A percentile compares a stretch with the other conserved stretches of the same genome.
These are phyloP conservation scores for Parachaetomium inaequale DNA, from an alignment of 495 filamentous ascomycete species.

Conservation along the genomic window DNA sequence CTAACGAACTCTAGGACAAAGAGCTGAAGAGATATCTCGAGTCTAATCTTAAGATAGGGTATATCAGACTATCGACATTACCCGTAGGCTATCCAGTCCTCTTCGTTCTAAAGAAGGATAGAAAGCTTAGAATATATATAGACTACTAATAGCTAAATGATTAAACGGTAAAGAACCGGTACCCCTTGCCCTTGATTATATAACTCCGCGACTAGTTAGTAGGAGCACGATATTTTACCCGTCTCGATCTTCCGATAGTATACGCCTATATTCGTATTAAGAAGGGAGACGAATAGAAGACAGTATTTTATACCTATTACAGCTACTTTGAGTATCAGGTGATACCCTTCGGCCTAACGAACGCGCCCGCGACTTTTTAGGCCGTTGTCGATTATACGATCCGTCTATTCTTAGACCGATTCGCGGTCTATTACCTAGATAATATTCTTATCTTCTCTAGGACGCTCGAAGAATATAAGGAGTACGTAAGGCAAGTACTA, in stretches of 20 bases:
- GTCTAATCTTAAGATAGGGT: neutral
- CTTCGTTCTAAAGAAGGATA: slow-evolving; percentile 11
- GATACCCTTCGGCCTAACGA: neutral
- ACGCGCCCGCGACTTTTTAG: neutral
- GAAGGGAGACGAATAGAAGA: slow-evolving; percentile 15
- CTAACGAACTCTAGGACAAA: neutral
- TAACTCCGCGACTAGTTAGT: neutral
- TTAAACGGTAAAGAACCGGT: slow-evolving; percentile 11
- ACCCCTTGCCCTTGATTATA: slow-evolving; percentile 5
- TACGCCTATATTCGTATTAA: slow-evolving; percentile 8
- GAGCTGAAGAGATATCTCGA: slow-evolving; percentile 5
- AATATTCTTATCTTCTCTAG: slow-evolving; percentile 6
- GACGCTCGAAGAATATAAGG: slow-evolving; percentile 3
- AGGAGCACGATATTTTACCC: neutral
- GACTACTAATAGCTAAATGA: slow-evolving; percentile 8
- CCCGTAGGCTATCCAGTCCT: slow-evolving; percentile 5
- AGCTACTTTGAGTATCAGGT: slow-evolving; percentile 9
- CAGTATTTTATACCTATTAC: neutral
- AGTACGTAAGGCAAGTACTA: neutral
- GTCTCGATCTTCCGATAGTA: neutral
- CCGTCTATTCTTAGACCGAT: no score
- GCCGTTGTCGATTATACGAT: slow-evolving; percentile 5
- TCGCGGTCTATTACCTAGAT: neutral
- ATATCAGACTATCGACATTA: neutral
- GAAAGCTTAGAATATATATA: neutral